A percentile compares a stretch with the other conserved stretches of the same genome.
Conservation (phyloP, 352 stramenopile species). For the Bremia lactucae region DNA sequence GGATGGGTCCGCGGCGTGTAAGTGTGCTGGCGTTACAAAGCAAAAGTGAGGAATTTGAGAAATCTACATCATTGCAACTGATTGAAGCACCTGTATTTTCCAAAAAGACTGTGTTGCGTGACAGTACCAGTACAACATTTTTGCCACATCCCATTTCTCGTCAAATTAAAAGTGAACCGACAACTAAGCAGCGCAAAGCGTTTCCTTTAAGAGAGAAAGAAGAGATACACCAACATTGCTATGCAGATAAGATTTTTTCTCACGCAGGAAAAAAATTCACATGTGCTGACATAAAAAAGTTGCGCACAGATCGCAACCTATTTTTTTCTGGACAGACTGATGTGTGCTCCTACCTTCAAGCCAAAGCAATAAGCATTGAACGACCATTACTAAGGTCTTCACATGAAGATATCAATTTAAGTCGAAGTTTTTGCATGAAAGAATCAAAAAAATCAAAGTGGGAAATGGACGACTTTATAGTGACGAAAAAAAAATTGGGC, state of each 20-base stretch:
- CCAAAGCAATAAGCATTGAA: slow-evolving; percentile 9
- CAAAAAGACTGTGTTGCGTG: slow-evolving; percentile 17
- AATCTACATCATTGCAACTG: slow-evolving; percentile 4
- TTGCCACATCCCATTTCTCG: slow-evolving; percentile 1
- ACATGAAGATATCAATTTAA: slow-evolving; percentile 30
- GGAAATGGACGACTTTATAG: slow-evolving; percentile 65
- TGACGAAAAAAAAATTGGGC: slow-evolving; percentile 69
- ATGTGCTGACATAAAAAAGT: not conserved
- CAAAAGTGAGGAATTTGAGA: slow-evolving; percentile 6
- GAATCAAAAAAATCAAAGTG: slow-evolving; percentile 47
- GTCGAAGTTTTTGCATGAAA: slow-evolving; percentile 33
- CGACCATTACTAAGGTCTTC: slow-evolving; percentile 24
- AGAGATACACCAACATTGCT: slow-evolving; percentile 3
- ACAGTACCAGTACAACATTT: slow-evolving; percentile 8
- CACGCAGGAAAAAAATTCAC: too few species aligned
- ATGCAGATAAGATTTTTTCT: not conserved
- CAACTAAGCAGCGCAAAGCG: not conserved
- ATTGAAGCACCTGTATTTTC: slow-evolving; percentile 3
- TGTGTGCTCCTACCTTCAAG: slow-evolving; percentile 13
- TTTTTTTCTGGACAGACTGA: slow-evolving; percentile 30
- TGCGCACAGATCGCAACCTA: slow-evolving; percentile 6
- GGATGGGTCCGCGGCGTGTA: slow-evolving; percentile 14
- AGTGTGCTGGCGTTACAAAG: slow-evolving; percentile 10
- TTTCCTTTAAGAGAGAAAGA: not conserved
- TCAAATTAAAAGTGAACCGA: slow-evolving; percentile 1